Evolutionary conservation across 148 eudicot genomes (phyloP), one percentile per base, ranked within the genome.

Genomic region (Vaccinium myrtillus): DNA sequence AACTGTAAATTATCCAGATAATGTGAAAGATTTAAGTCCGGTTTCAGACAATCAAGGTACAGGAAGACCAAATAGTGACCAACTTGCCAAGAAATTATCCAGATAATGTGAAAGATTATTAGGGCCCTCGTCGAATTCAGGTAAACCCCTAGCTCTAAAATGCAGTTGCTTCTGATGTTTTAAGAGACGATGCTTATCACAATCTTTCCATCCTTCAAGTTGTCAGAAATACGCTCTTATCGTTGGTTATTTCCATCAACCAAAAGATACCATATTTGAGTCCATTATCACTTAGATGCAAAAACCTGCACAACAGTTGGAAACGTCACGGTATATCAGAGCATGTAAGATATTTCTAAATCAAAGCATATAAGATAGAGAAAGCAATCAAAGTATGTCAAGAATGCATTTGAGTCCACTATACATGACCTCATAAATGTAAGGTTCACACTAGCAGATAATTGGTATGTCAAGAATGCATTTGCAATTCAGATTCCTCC

Each of bases 91-190:
- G 3, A 36, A 36, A 36, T 36, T 1, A 36, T 1, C 39, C 39
- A 36, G 30, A 27, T 27, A 27, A 27, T 27, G 30, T 27, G 30
- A 27, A 27, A 27, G 30, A 27, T 27, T 27, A 36, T 36, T 36
- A 1, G 39, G 98, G 78, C 99, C 99, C 91, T 97, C 98, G 78
- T 95, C 99, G 58, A 97, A 97, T 63, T 87, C 87, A 59, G 92
- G 94, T 63, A 92, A 88, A 23, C 93, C 92, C 73, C 91, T 90
- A 39, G 93, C 94, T 77, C 94, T 92, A 69, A 92, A 97, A 83
- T 93, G 96, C 86, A 97, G 90, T 86, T 97, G 96, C 90, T 95
- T 95, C 86, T 95, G 94, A 87, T 92, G 91, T 85, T 95, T 95
- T 81, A 88, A 78, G 51, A 93, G 83, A 15, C 98, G 92, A 23